Conservation (phyloP, 2,329 filamentous ascomycete species). For the Phialophora expanda region DNA sequence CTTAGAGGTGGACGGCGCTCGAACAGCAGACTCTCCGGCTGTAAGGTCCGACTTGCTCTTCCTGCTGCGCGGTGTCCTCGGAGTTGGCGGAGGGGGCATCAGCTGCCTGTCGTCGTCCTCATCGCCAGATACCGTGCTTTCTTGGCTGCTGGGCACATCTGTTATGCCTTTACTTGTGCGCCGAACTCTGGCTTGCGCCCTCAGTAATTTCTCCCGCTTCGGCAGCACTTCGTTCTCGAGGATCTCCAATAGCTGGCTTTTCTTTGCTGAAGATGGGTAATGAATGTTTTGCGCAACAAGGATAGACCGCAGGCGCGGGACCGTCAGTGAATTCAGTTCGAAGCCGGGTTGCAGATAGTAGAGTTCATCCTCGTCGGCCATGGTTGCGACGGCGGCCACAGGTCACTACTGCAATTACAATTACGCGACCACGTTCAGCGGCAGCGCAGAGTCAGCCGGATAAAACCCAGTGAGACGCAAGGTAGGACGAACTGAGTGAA, state of each 20-base stretch:
- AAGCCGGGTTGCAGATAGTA: conserved; percentile 89
- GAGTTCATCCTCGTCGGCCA: conserved; percentile 63
- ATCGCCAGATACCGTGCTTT: conserved; percentile 64
- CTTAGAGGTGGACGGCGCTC: conserved; percentile 50
- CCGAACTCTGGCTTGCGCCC: conserved; percentile 76
- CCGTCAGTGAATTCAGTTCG: conserved; percentile 80
- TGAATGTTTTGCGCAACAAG: conserved; percentile 85
- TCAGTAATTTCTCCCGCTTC: conserved; percentile 76
- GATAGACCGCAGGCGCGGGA: conserved; percentile 87
- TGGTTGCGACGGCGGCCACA: conserved; percentile 23
- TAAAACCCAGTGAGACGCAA: neutral
- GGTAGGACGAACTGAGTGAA: neutral
- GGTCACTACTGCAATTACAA: neutral
- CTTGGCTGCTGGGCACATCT: conserved; percentile 68
- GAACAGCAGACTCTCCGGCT: conserved; percentile 44
- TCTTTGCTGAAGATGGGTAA: conserved; percentile 90
- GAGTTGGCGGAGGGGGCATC: conserved; percentile 55
- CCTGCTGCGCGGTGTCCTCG: conserved; percentile 56
- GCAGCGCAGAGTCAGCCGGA: neutral
- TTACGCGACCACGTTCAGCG: neutral
- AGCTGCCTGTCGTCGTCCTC: conserved; percentile 59
- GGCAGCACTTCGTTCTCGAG: conserved; percentile 80
- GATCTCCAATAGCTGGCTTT: conserved; percentile 81
- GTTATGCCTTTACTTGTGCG: conserved; percentile 86
- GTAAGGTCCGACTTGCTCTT: conserved; percentile 47